phyloP scores from a whole-genome alignment of 129 eudicot species.

The Kitagawia praeruptora region DNA sequence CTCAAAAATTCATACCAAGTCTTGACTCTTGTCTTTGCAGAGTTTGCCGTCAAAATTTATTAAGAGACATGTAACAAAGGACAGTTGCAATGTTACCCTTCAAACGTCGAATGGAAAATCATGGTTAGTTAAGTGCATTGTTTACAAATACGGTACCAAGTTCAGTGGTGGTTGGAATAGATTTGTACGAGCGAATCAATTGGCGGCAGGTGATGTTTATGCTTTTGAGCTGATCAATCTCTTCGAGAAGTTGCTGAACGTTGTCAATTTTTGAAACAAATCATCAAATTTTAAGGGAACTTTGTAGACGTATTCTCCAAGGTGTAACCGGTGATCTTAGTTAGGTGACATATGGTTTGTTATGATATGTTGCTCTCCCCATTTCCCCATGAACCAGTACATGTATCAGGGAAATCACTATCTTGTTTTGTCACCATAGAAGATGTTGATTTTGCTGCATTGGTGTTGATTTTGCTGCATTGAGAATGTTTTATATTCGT shows the following conservation, averaged over 20 bases:
- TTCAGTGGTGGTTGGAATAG: constrained; percentile 17
- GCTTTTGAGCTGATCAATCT: constrained; percentile 22
- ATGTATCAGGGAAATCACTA: no score
- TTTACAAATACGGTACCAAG: not conserved
- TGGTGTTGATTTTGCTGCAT: no score
- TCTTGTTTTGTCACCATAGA: no score
- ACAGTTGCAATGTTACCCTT: constrained; percentile 1
- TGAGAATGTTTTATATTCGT: no score
- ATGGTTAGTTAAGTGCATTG: constrained; percentile 10
- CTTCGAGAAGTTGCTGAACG: constrained; percentile 8
- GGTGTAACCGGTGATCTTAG: not conserved
- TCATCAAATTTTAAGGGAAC: not conserved
- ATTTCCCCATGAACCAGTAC: no score
- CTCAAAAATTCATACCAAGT: not conserved
- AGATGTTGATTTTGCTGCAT: no score
- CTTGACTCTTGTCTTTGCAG: not conserved
- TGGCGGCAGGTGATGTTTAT: constrained; percentile 15
- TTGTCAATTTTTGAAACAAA: constrained; percentile 12
- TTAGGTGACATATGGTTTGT: no score
- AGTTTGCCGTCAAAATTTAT: not conserved
- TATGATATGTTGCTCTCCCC: no score
- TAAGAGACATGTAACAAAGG: not conserved
- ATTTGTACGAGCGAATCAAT: constrained; percentile 23
- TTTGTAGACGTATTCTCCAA: not conserved
- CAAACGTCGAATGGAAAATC: constrained; percentile 1